These are phyloP conservation scores for Ophiostoma himal-ulmi DNA, from an alignment of 2,329 filamentous ascomycete species.

Conservation along the genomic window DNA sequence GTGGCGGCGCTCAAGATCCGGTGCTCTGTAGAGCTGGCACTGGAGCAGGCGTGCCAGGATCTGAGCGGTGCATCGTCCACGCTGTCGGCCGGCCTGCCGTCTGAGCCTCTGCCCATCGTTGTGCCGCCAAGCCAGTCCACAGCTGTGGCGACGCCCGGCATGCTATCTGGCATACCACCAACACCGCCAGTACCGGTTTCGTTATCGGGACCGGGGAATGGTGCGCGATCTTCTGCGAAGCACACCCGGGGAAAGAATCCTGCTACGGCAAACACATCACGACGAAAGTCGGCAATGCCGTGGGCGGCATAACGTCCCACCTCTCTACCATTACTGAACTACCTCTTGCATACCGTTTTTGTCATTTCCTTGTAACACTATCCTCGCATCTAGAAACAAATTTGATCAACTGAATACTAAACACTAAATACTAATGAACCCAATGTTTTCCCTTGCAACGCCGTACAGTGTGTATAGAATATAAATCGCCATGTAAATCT, in stretches of 20 bases:
- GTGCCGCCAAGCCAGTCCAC: background rate
- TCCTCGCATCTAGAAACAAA: background rate
- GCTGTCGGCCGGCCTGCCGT: background rate
- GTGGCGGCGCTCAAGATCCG: conserved; percentile 74
- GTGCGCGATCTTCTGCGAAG: background rate
- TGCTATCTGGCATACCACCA: background rate
- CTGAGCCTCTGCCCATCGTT: background rate
- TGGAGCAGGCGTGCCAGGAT: conserved; percentile 74
- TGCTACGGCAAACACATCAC: background rate
- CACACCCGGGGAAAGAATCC: conserved; percentile 13
- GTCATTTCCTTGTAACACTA: background rate
- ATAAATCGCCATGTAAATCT: background rate
- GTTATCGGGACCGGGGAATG: no score
- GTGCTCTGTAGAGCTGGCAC: conserved; percentile 78
- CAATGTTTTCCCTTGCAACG: conserved; percentile 6
- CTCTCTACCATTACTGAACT: background rate
- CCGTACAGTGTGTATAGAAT: conserved; percentile 2
- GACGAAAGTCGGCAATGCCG: conserved; percentile 13
- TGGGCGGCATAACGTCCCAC: background rate
- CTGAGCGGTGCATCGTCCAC: conserved; percentile 6
- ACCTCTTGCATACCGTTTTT: background rate
- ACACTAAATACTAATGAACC: background rate
- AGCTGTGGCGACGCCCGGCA: background rate
- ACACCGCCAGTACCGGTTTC: background rate
- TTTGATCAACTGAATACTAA: background rate